Percentiles rank a stretch among this genome's conserved stretches.
Conservation (phyloP, 1,139 yeast genomes). For the Pichia terricola region DNA sequence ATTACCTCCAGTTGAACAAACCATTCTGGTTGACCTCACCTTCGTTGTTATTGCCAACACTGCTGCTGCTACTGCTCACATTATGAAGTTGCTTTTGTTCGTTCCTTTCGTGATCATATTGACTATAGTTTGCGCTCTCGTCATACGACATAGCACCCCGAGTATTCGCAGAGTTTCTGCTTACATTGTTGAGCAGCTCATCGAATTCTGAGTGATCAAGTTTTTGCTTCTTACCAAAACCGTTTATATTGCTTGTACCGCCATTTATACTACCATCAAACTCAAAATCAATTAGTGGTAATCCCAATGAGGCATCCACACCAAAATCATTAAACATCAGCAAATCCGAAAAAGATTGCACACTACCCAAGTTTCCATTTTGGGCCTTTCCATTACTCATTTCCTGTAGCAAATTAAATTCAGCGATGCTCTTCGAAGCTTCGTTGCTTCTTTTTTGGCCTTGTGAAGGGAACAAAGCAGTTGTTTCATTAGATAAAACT, state of each 20-base stretch:
- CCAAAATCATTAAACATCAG: slow-evolving; percentile 44
- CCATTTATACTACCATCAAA: slow-evolving; percentile 15
- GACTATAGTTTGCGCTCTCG: background rate
- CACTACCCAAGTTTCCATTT: background rate
- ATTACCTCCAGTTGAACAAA: too few relatives aligned
- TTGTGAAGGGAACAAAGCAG: too few relatives aligned
- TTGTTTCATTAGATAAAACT: background rate
- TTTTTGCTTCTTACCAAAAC: slow-evolving; percentile 6
- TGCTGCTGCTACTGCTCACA: too few relatives aligned
- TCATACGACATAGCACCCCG: background rate
- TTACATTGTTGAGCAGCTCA: too few relatives aligned
- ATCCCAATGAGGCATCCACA: slow-evolving; percentile 60
- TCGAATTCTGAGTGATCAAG: background rate
- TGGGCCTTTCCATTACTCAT: background rate
- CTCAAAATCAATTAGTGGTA: slow-evolving; percentile 38
- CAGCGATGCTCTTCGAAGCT: background rate
- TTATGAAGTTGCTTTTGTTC: too few relatives aligned
- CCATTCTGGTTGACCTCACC: too few relatives aligned
- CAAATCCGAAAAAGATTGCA: slow-evolving; percentile 27
- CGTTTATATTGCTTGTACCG: slow-evolving; percentile 2
- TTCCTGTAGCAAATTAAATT: background rate
- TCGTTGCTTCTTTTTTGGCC: too few relatives aligned
- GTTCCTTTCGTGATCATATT: too few relatives aligned
- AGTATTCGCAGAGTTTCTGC: too few relatives aligned
- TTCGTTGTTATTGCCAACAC: too few relatives aligned